These are phyloP conservation scores for Phytophthora citricola DNA, from an alignment of 352 stramenopile genomes.

Conservation along the genomic window DNA sequence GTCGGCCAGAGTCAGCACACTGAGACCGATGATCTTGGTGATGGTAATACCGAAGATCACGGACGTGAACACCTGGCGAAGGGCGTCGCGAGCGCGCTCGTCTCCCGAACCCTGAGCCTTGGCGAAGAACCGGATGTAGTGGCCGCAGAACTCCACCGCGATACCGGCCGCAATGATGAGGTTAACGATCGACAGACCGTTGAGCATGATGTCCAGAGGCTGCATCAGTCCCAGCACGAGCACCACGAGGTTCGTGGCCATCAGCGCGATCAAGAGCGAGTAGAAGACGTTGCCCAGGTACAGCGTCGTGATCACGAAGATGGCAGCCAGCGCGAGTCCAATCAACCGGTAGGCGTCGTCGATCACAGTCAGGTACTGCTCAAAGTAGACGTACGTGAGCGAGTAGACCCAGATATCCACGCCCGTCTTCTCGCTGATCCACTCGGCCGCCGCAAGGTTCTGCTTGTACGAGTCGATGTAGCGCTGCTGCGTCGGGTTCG, in stretches of 20 bases:
- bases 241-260: conserved; percentile 59
- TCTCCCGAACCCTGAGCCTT: conserved; percentile 44
- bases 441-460: conserved; percentile 51
- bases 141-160: conserved; percentile 83
- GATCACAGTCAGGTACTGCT: conserved; percentile 71
- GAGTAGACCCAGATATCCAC: conserved; percentile 68
- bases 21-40: conserved; percentile 88
- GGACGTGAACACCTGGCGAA: conserved; percentile 66
- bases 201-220: conserved; percentile 71
- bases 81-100: conserved; percentile 55
- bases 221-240: conserved; percentile 65
- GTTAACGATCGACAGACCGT: conserved; percentile 88
- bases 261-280: conserved; percentile 49
- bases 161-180: conserved; percentile 86
- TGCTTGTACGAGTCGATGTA: conserved; percentile 76
- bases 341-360: conserved; percentile 61
- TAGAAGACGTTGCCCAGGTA: conserved; percentile 61
- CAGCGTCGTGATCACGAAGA: conserved; percentile 61
- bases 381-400: conserved; percentile 68
- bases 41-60: conserved; percentile 90
- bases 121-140: conserved; percentile 79
- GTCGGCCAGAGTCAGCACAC: conserved; percentile 80
- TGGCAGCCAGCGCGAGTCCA: conserved; percentile 49
- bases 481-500: conserved; percentile 60
- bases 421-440: conserved; percentile 67